Evolutionary conservation across 1,284 basidiomycete species (phyloP).

Genomic region (Violaceomyces palustris): DNA sequence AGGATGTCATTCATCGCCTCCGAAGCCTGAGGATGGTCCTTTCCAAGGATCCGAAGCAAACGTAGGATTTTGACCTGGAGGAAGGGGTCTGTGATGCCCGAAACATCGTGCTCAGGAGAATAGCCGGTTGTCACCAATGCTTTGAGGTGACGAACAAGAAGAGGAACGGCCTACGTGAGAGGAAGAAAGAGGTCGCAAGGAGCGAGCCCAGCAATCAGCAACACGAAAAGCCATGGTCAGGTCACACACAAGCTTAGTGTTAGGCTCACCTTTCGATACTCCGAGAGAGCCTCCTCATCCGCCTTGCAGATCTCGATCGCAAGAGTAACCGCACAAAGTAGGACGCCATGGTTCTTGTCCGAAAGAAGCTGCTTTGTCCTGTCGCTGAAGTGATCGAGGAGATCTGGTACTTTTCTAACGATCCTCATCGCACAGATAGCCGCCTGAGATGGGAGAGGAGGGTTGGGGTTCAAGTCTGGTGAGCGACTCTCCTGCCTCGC

Average conservation of each 20-base stretch:
- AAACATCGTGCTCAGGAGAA: constrained; percentile 98
- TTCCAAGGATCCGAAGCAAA: constrained; percentile 81
- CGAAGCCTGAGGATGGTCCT: constrained; percentile 73
- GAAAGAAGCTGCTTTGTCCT: constrained; percentile 87
- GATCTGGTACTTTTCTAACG: constrained; percentile 92
- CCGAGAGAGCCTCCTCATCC: constrained; percentile 69
- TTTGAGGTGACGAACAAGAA: constrained; percentile 92
- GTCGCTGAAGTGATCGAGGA: constrained; percentile 83
- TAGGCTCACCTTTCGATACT: constrained; percentile 78
- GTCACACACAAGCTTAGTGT: too few relatives aligned
- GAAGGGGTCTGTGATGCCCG: constrained; percentile 97
- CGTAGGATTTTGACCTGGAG: constrained; percentile 95
- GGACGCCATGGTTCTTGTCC: constrained; percentile 94
- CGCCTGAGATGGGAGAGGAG: constrained; percentile 60
- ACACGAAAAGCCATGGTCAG: too few relatives aligned
- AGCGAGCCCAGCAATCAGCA: too few relatives aligned
- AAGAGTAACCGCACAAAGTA: constrained; percentile 87
- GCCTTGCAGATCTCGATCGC: constrained; percentile 89
- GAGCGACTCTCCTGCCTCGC: not conserved
- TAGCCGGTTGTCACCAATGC: constrained; percentile 93
- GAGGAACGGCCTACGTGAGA: constrained; percentile 69
- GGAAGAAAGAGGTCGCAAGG: not conserved
- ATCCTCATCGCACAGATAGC: constrained; percentile 94
- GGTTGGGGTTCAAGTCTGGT: not conserved
- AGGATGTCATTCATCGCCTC: constrained; percentile 98